A percentile compares a stretch with the other conserved stretches of the same genome.
phyloP scores from a whole-genome alignment of 169 alveolate genomes.

The Babesia divergens region DNA sequence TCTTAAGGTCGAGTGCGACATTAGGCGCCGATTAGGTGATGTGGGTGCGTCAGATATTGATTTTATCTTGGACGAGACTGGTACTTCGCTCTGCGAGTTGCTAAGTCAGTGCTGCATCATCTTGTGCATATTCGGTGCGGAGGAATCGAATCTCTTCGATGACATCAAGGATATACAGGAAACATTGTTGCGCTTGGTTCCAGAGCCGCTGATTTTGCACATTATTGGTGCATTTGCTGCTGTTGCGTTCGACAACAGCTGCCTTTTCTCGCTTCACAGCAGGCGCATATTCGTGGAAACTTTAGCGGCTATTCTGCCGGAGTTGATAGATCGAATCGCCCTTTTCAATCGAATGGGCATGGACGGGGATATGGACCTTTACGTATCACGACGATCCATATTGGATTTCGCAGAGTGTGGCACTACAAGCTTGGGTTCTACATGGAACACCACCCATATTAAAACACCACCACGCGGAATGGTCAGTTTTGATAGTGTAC shows the following conservation, averaged over 20 bases:
- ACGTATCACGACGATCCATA: not conserved
- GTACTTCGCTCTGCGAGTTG: slow-evolving; percentile 25
- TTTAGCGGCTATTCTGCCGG: slow-evolving; percentile 19
- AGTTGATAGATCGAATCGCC: slow-evolving; percentile 6
- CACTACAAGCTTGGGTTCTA: not conserved
- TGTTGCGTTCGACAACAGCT: slow-evolving; percentile 36
- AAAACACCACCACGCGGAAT: not conserved
- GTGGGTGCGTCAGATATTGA: not conserved
- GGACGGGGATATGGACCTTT: not conserved
- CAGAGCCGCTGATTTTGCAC: slow-evolving; percentile 25
- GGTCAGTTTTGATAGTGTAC: not conserved
- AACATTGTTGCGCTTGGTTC: slow-evolving; percentile 29
- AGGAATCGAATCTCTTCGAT: slow-evolving; percentile 37
- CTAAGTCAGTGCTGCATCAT: slow-evolving; percentile 15
- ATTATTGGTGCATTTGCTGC: slow-evolving; percentile 31
- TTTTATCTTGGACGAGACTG: slow-evolving; percentile 26
- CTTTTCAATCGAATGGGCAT: slow-evolving; percentile 13
- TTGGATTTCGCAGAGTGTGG: not conserved
- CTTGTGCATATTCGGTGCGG: slow-evolving; percentile 46
- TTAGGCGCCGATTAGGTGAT: not conserved
- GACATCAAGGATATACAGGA: slow-evolving; percentile 28
- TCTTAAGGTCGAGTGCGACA: slow-evolving; percentile 17
- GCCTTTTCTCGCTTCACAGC: slow-evolving; percentile 31
- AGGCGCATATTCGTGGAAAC: slow-evolving; percentile 16
- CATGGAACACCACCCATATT: too few relatives aligned